phyloP scores from a whole-genome alignment of 495 filamentous ascomycete species.

The Bacidia gigantensis region DNA sequence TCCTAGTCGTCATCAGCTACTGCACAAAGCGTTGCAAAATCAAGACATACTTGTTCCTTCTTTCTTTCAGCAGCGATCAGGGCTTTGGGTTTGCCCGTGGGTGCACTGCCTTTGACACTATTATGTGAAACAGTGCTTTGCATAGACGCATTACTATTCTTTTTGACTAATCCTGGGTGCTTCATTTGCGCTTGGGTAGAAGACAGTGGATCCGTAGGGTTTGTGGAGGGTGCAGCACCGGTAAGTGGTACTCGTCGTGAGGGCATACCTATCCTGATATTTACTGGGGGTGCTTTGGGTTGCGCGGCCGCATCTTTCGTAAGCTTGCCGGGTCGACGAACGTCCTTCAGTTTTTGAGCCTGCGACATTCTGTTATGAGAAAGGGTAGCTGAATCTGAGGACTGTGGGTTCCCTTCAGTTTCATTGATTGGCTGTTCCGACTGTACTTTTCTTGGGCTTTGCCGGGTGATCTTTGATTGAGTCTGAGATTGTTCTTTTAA shows the following conservation, averaged over 20 bases:
- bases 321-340: slow-evolving; percentile 53
- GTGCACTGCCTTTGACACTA: slow-evolving; percentile 54
- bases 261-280: slow-evolving; percentile 62
- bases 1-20: slow-evolving; percentile 30
- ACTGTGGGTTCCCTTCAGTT: slow-evolving; percentile 36
- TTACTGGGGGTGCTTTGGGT: slow-evolving; percentile 58
- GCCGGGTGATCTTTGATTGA: slow-evolving; percentile 29
- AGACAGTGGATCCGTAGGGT: slow-evolving; percentile 42
- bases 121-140: slow-evolving; percentile 48
- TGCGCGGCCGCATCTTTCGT: slow-evolving; percentile 52
- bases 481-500: slow-evolving; percentile 19
- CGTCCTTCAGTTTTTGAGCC: slow-evolving; percentile 34
- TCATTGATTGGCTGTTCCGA: slow-evolving; percentile 16
- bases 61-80: slow-evolving; percentile 56
- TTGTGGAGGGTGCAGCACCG: slow-evolving; percentile 42
- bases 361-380: slow-evolving; percentile 21
- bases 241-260: slow-evolving; percentile 55
- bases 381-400: slow-evolving; percentile 33
- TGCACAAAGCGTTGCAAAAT: background rate
- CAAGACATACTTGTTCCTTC: slow-evolving; percentile 44
- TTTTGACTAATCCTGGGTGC: slow-evolving; percentile 38
- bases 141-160: slow-evolving; percentile 55
- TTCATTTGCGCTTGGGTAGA: slow-evolving; percentile 37
- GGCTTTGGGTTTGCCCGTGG: slow-evolving; percentile 42
- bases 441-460: slow-evolving; percentile 40